phyloP scores from a whole-genome alignment of 495 filamentous ascomycete genomes.

The Niebla homalea region DNA sequence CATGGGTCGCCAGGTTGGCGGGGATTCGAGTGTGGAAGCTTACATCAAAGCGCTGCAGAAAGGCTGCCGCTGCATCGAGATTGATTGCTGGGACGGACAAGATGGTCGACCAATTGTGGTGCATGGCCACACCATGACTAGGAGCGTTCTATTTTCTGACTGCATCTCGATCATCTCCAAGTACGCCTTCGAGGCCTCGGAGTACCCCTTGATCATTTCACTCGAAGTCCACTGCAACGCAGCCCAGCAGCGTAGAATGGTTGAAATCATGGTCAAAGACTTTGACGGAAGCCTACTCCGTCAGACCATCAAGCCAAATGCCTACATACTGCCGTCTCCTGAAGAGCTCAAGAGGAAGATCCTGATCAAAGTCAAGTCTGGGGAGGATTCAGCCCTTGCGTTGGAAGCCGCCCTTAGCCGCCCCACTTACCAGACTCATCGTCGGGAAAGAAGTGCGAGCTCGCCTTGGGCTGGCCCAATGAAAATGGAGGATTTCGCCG shows the following conservation, averaged over 20 bases:
- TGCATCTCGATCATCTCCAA: constrained; percentile 85
- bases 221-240: constrained; percentile 87
- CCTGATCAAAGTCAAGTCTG: constrained; percentile 84
- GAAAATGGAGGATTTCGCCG: constrained; percentile 37
- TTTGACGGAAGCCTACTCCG: constrained; percentile 68
- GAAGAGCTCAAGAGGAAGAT: constrained; percentile 72
- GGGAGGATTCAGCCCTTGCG: constrained; percentile 28
- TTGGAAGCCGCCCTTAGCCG: constrained; percentile 25
- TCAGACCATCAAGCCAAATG: constrained; percentile 54
- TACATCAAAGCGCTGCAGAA: constrained; percentile 83
- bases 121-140: constrained; percentile 83
- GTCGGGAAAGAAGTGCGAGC: constrained; percentile 69
- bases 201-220: constrained; percentile 81
- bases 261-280: constrained; percentile 71
- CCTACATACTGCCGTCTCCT: constrained; percentile 61
- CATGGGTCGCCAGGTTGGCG: constrained; percentile 75
- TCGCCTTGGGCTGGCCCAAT: constrained; percentile 55
- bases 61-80: constrained; percentile 88
- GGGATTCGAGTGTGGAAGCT: constrained; percentile 80
- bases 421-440: constrained; percentile 31
- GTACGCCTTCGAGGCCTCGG: constrained; percentile 73
- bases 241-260: constrained; percentile 77
- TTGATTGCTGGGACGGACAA: constrained; percentile 93
- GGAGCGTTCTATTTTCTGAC: constrained; percentile 70
- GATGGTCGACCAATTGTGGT: constrained; percentile 77